Conservation (phyloP, 768 basidiomycete species). For the Serendipita sp. region DNA sequence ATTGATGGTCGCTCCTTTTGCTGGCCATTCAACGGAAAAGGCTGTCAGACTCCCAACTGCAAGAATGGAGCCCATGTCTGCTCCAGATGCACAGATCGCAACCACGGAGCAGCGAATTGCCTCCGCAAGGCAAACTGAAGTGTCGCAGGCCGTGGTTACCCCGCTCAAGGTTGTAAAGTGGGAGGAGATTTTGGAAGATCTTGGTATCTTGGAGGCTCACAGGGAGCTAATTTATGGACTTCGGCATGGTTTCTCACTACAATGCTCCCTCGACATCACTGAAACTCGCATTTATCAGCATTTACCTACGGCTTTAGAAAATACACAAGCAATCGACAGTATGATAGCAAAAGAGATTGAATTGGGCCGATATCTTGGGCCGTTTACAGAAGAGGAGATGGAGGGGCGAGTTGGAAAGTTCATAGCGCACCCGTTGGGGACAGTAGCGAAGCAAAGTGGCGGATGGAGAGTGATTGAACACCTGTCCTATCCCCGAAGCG, state of each 20-base stretch:
- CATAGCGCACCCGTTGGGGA: slow-evolving; percentile 17
- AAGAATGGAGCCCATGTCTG: background rate
- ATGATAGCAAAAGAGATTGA: too few species aligned
- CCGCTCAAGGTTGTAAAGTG: background rate
- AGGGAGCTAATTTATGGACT: background rate
- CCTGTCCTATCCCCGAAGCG: background rate
- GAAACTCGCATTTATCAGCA: slow-evolving; percentile 3
- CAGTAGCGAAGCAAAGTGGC: slow-evolving; percentile 13
- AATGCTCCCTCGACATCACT: background rate
- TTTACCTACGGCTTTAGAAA: too few species aligned
- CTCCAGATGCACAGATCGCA: background rate
- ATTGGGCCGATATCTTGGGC: too few species aligned
- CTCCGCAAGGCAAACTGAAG: background rate
- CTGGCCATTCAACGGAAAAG: background rate
- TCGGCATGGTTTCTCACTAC: background rate
- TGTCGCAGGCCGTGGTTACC: background rate
- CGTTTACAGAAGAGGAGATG: too few species aligned
- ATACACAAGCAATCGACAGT: too few species aligned
- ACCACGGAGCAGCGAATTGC: background rate
- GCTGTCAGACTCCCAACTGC: background rate
- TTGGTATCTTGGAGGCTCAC: background rate
- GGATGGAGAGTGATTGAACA: background rate
- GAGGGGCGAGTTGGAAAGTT: slow-evolving; percentile 11
- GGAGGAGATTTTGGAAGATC: background rate
- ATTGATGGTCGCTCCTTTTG: background rate